Percentiles rank a stretch among this genome's conserved stretches.
Evolutionary conservation across 164 flowering plant genomes (phyloP).

Genomic region (Dillenia suffruticosa): DNA sequence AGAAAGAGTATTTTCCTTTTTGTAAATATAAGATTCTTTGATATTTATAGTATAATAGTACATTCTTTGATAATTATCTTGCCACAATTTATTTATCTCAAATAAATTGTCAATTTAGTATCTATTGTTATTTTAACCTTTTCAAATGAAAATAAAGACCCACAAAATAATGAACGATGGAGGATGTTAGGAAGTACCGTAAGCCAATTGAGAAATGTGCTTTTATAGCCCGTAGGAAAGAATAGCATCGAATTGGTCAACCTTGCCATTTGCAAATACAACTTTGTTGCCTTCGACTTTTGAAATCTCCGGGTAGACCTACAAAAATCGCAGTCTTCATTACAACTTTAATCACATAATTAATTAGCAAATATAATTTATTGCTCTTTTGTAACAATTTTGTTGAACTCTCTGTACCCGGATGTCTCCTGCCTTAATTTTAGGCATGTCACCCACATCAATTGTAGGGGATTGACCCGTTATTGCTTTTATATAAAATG

Average conservation of each 20-base stretch:
- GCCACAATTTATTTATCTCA: too few relatives aligned
- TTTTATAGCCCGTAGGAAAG: constrained; percentile 48
- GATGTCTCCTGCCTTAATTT: constrained; percentile 16
- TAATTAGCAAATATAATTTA: neutral
- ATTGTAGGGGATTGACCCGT: constrained; percentile 17
- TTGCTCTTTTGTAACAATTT: neutral
- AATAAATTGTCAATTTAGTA: too few relatives aligned
- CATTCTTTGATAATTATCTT: too few relatives aligned
- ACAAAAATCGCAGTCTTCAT: neutral
- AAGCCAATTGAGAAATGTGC: constrained; percentile 35
- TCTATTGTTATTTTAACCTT: too few relatives aligned
- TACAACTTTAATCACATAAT: neutral
- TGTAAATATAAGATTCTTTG: too few relatives aligned
- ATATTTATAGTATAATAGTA: too few relatives aligned
- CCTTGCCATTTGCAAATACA: constrained; percentile 16
- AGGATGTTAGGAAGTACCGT: constrained; percentile 21
- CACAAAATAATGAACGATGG: too few relatives aligned
- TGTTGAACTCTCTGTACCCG: constrained; percentile 11
- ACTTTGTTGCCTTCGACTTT: constrained; percentile 12
- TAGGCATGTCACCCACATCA: constrained; percentile 25
- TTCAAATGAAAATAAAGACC: too few relatives aligned
- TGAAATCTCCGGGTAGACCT: constrained; percentile 26
- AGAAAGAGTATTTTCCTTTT: too few relatives aligned
- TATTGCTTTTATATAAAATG: constrained; percentile 20
- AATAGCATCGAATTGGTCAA: constrained; percentile 31